These are phyloP conservation scores for Caloboletus firmus DNA, from an alignment of 1,284 basidiomycete genomes.

Conservation along the genomic window DNA sequence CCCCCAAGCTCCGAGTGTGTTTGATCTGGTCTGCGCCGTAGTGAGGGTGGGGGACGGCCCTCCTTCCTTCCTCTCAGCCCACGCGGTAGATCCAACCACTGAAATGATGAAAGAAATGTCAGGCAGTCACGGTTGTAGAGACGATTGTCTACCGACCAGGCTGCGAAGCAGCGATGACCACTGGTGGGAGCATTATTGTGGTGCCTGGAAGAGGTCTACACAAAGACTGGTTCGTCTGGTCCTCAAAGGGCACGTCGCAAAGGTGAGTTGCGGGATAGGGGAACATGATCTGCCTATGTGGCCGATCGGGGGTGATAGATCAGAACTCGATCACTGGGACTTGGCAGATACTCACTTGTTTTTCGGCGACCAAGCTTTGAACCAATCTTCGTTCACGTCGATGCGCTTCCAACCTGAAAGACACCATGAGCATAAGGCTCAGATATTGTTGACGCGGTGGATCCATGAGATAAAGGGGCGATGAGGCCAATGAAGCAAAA, in stretches of 20 bases:
- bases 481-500: not conserved
- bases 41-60: not conserved
- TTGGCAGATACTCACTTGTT: conserved; percentile 36
- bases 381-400: conserved; percentile 54
- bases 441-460: not conserved
- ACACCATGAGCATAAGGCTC: not conserved
- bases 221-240: conserved; percentile 51
- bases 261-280: conserved; percentile 58
- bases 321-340: not conserved
- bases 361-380: conserved; percentile 45
- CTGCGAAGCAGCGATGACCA: conserved; percentile 20
- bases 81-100: conserved; percentile 45
- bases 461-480: not conserved
- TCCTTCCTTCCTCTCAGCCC: conserved; percentile 31
- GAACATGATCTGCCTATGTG: conserved; percentile 39
- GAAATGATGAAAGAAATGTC: not conserved
- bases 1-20: conserved; percentile 13
- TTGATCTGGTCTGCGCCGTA: conserved; percentile 5
- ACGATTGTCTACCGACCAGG: conserved; percentile 31
- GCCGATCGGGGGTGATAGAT: conserved; percentile 13
- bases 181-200: conserved; percentile 34
- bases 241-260: conserved; percentile 55
- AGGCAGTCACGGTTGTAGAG: not conserved
- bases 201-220: conserved; percentile 57
- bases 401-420: conserved; percentile 63